Percentiles rank a stretch among this genome's conserved stretches.
phyloP scores from a whole-genome alignment of 2,329 filamentous ascomycete genomes.

The Aspergillus tanneri region DNA sequence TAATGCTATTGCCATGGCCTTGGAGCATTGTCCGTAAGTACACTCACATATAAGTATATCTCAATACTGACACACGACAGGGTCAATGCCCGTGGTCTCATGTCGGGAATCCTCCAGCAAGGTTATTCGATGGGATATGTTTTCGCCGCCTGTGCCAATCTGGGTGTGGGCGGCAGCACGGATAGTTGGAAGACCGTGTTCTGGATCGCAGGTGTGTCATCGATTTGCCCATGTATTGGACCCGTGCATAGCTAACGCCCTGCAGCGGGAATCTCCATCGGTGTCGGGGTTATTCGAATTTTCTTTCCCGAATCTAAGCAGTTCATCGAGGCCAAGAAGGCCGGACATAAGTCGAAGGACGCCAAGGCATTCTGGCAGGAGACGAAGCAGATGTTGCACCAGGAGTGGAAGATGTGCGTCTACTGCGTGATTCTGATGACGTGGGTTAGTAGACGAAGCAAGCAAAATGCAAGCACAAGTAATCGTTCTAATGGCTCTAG shows the following conservation, averaged over 20 bases:
- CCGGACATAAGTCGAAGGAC: slow-evolving; percentile 52
- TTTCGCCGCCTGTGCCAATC: slow-evolving; percentile 67
- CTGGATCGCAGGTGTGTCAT: slow-evolving; percentile 60
- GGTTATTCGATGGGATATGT: slow-evolving; percentile 81
- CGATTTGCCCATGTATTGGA: too few relatives aligned
- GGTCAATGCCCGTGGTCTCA: slow-evolving; percentile 68
- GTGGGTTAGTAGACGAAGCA: slow-evolving; percentile 42
- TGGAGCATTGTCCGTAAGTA: slow-evolving; percentile 65
- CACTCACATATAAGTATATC: background rate
- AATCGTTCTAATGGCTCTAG: slow-evolving; percentile 13
- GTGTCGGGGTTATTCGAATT: slow-evolving; percentile 65
- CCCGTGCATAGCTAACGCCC: too few relatives aligned
- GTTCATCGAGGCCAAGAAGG: slow-evolving; percentile 68
- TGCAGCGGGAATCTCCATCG: slow-evolving; percentile 38
- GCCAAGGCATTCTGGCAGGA: slow-evolving; percentile 64
- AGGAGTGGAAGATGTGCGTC: slow-evolving; percentile 74
- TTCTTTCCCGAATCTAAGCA: slow-evolving; percentile 72
- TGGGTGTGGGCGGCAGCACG: slow-evolving; percentile 62
- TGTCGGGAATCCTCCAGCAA: slow-evolving; percentile 80
- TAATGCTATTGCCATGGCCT: slow-evolving; percentile 73
- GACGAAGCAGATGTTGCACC: slow-evolving; percentile 63
- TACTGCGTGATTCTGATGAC: slow-evolving; percentile 80
- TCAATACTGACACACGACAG: slow-evolving; percentile 10
- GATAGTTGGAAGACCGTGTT: slow-evolving; percentile 71
- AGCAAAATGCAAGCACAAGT: background rate